Percentiles rank a stretch among this genome's conserved stretches.
phyloP scores from a whole-genome alignment of 2,329 filamentous ascomycete genomes.

The Penicillium italicum region DNA sequence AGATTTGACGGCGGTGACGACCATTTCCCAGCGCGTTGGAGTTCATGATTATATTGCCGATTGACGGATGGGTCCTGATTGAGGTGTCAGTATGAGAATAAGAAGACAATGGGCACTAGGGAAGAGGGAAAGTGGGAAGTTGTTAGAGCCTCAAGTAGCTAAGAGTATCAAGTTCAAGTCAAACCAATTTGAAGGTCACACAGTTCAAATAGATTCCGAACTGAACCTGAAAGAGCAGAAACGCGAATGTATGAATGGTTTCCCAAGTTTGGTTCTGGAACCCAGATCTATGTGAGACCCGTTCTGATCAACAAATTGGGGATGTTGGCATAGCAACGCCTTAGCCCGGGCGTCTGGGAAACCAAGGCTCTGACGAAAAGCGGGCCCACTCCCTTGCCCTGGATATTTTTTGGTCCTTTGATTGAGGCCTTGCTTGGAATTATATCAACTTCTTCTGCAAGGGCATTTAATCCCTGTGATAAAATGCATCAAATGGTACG shows the following conservation, averaged over 20 bases:
- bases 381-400: conserved; percentile 18
- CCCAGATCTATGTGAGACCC: conserved; percentile 33
- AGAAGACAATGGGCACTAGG: conserved; percentile 31
- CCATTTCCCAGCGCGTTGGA: conserved; percentile 50
- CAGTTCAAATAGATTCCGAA: conserved; percentile 8
- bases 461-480: conserved; percentile 16
- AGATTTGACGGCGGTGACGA: conserved; percentile 82
- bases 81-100: conserved; percentile 47
- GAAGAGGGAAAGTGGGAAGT: conserved; percentile 11
- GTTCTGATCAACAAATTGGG: conserved; percentile 40
- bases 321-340: conserved; percentile 39
- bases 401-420: background rate
- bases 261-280: conserved; percentile 20
- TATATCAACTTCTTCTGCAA: conserved; percentile 16
- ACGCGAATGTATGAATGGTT: conserved; percentile 26
- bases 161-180: background rate
- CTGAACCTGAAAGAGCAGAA: conserved; percentile 19
- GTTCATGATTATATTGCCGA: conserved; percentile 30
- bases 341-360: conserved; percentile 28
- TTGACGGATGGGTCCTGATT: conserved; percentile 57
- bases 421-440: conserved; percentile 14
- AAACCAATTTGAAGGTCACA: conserved; percentile 1
- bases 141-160: conserved; percentile 17
- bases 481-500: conserved; percentile 1
- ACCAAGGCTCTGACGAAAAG: conserved; percentile 23